Conservation (phyloP, 352 stramenopile species). For the Phytophthora multivora region DNA sequence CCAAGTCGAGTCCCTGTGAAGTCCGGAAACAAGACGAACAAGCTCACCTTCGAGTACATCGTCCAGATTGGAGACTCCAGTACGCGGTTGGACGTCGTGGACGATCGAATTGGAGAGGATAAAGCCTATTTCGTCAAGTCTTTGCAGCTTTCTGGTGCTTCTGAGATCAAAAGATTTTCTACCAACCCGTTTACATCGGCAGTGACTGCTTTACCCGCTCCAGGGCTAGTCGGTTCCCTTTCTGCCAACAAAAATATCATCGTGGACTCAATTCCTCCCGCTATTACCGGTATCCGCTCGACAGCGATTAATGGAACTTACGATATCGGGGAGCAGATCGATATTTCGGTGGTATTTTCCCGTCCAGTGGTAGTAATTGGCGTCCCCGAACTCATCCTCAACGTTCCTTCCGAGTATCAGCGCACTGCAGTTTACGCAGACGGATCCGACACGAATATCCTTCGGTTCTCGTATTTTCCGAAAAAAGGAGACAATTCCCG, state of each 20-base stretch:
- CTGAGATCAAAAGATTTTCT: conserved; percentile 56
- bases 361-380: conserved; percentile 49
- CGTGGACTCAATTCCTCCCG: conserved; percentile 53
- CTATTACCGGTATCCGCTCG: conserved; percentile 50
- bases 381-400: conserved; percentile 54
- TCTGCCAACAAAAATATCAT: conserved; percentile 44
- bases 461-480: conserved; percentile 63
- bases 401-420: conserved; percentile 37
- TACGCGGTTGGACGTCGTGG: conserved; percentile 46
- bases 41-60: conserved; percentile 57
- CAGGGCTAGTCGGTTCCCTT: conserved; percentile 50
- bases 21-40: conserved; percentile 46
- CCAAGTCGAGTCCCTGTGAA: conserved; percentile 31
- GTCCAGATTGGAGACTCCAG: conserved; percentile 47
- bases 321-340: conserved; percentile 58
- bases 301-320: conserved; percentile 59
- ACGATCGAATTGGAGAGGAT: conserved; percentile 46
- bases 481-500: conserved; percentile 46
- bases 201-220: conserved; percentile 45
- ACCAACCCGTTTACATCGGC: conserved; percentile 53
- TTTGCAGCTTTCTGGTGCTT: conserved; percentile 32
- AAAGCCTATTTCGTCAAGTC: conserved; percentile 57
- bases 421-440: conserved; percentile 56
- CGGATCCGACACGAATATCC: conserved; percentile 47
- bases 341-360: conserved; percentile 63